Percentiles rank a stretch among this genome's conserved stretches.
Conservation (phyloP, 2,329 filamentous ascomycete species). For the Pestalotiopsis sp. region DNA sequence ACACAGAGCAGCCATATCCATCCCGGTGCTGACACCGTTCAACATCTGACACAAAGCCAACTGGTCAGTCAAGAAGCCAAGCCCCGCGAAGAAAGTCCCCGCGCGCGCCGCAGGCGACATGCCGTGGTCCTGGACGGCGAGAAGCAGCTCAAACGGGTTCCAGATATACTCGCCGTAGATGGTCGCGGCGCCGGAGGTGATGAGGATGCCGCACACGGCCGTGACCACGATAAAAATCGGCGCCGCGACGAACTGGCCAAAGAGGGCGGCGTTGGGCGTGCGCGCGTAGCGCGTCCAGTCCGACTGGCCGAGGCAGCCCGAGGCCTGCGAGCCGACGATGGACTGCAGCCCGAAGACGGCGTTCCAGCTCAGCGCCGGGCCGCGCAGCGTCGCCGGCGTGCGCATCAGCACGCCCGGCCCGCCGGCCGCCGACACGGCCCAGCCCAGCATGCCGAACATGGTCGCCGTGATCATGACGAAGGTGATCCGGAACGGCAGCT, state of each 20-base stretch:
- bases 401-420: conserved; percentile 27
- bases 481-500: conserved; percentile 27
- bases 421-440: conserved; percentile 28
- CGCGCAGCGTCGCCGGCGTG: conserved; percentile 22
- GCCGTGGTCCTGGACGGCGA: conserved; percentile 34
- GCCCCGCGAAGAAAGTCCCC: conserved; percentile 38
- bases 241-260: conserved; percentile 31
- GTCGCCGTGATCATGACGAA: conserved; percentile 32
- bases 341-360: conserved; percentile 31
- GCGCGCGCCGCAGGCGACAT: conserved; percentile 31
- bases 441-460: conserved; percentile 34
- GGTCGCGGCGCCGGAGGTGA: conserved; percentile 35
- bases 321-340: conserved; percentile 30
- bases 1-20: conserved; percentile 49
- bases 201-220: conserved; percentile 37
- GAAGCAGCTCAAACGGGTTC: conserved; percentile 40
- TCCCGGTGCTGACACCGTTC: conserved; percentile 34
- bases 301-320: conserved; percentile 31
- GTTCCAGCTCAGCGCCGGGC: conserved; percentile 31
- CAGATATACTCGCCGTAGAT: conserved; percentile 37
- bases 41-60: conserved; percentile 29
- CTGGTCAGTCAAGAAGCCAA: conserved; percentile 36
- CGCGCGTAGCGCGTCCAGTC: conserved; percentile 36
- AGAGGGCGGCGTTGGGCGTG: conserved; percentile 27
- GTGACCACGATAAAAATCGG: conserved; percentile 39